phyloP scores from a whole-genome alignment of 345 rosid species.

The Hibiscus trionum region DNA sequence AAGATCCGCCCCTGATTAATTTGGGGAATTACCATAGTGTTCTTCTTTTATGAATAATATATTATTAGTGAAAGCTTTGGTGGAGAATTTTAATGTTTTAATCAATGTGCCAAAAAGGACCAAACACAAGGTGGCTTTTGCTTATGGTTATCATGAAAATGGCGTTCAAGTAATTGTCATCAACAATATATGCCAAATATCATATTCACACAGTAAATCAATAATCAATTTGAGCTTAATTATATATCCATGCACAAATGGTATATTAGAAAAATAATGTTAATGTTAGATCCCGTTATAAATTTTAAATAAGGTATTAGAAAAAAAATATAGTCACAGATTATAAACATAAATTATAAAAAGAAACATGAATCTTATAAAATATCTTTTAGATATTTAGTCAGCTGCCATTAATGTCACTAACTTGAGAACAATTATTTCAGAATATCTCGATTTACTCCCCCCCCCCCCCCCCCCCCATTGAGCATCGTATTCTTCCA shows the following conservation, averaged over 20 bases:
- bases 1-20: too few relatives aligned
- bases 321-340: too few relatives aligned
- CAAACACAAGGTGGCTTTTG: not conserved
- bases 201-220: not conserved
- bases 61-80: too few relatives aligned
- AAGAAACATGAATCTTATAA: not conserved
- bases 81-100: not conserved
- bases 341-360: too few relatives aligned
- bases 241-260: not conserved
- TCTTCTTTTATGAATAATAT: not conserved
- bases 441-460: not conserved
- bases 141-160: not conserved
- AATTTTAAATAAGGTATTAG: too few relatives aligned
- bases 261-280: not conserved
- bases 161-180: not conserved
- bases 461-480: not conserved
- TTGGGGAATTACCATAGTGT: too few relatives aligned
- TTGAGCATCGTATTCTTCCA: conserved; percentile 4
- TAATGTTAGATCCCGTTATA: too few relatives aligned
- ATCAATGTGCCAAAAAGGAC: not conserved
- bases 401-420: not conserved
- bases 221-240: not conserved
- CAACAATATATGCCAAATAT: not conserved
- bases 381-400: not conserved
- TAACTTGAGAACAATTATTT: not conserved